phyloP scores from a whole-genome alignment of 2,329 filamentous ascomycete genomes.

The Aaosphaeria pasadenensis region DNA sequence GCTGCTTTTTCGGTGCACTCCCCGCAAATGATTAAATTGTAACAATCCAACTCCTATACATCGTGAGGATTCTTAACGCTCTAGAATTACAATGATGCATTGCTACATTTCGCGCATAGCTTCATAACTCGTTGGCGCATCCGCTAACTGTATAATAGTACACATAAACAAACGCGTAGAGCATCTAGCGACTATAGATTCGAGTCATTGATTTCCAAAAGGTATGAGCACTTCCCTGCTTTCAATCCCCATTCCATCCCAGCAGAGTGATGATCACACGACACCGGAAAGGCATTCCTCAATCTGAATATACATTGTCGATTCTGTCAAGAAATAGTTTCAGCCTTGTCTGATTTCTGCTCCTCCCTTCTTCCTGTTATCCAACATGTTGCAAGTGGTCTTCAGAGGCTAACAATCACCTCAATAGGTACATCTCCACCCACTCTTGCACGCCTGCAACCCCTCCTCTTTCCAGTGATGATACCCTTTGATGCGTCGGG shows the following conservation, averaged over 20 bases:
- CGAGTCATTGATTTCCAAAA: conserved; percentile 20
- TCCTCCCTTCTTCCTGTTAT: neutral
- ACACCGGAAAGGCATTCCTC: conserved; percentile 68
- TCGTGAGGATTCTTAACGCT: conserved; percentile 52
- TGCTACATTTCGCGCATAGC: conserved; percentile 1
- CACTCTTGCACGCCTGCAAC: neutral
- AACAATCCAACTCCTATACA: conserved; percentile 60
- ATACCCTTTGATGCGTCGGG: conserved; percentile 66
- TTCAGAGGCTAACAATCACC: conserved; percentile 21
- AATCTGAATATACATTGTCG: conserved; percentile 63
- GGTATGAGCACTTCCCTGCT: conserved; percentile 35
- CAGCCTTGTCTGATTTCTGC: conserved; percentile 64
- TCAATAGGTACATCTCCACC: conserved; percentile 29
- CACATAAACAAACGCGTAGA: too few species aligned
- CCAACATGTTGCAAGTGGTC: neutral
- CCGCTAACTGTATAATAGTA: neutral
- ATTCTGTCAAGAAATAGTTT: conserved; percentile 63
- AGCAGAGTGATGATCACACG: conserved; percentile 59
- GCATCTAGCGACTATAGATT: too few species aligned
- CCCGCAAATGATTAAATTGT: conserved; percentile 43
- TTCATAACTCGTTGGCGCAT: neutral
- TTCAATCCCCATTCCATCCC: conserved; percentile 7
- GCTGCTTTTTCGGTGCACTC: too few species aligned
- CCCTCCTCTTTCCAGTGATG: conserved; percentile 46
- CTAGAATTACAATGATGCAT: conserved; percentile 58